These are phyloP conservation scores for Diaporthe amygdali DNA, from an alignment of 2,329 filamentous ascomycete species.

Conservation along the genomic window DNA sequence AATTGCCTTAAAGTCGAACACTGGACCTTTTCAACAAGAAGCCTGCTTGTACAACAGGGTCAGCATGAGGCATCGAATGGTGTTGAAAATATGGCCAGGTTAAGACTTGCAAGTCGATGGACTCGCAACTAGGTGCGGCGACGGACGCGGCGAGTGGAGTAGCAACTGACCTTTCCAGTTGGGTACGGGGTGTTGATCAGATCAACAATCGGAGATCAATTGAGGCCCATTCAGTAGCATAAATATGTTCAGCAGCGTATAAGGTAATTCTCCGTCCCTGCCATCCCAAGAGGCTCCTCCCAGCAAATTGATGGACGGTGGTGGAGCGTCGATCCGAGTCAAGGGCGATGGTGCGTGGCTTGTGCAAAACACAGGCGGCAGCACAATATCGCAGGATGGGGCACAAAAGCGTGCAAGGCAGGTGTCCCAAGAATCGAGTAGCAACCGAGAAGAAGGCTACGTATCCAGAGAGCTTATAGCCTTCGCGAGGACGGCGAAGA, in stretches of 20 bases:
- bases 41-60: not conserved
- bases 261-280: not conserved
- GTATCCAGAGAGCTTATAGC: not conserved
- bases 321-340: slow-evolving; percentile 12
- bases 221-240: slow-evolving; percentile 16
- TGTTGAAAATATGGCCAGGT: not conserved
- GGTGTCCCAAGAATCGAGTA: not conserved
- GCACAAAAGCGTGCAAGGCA: not conserved
- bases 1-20: not conserved
- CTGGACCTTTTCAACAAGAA: not conserved
- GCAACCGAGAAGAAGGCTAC: not conserved
- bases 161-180: slow-evolving; percentile 15
- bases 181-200: slow-evolving; percentile 17
- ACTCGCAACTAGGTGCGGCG: not conserved
- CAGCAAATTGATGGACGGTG: slow-evolving; percentile 10
- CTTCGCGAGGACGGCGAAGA: not conserved
- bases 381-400: not conserved
- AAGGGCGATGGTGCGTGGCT: not conserved
- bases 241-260: slow-evolving; percentile 11
- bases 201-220: slow-evolving; percentile 18
- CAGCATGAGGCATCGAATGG: not conserved
- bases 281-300: slow-evolving; percentile 13
- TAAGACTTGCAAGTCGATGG: not conserved
- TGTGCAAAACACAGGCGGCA: not conserved
- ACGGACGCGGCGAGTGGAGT: slow-evolving; percentile 4